These are phyloP conservation scores for Serpula lacrymans DNA, from an alignment of 768 basidiomycete species.

Conservation along the genomic window DNA sequence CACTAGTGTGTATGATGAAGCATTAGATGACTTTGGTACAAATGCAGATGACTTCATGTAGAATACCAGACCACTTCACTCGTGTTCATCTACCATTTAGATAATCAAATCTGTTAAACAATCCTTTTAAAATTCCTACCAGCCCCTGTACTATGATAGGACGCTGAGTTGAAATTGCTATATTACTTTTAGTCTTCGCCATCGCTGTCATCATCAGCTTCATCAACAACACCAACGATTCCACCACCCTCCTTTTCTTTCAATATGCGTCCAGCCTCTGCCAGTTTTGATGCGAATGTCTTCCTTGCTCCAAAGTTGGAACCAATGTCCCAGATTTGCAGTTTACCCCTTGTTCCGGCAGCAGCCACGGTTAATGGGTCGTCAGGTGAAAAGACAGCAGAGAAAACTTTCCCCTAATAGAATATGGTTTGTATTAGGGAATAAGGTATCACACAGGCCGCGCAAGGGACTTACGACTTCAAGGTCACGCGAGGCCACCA, in stretches of 20 bases:
- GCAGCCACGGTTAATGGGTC: slow-evolving; percentile 92
- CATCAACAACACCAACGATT: slow-evolving; percentile 64
- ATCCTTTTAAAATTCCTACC: too few relatives aligned
- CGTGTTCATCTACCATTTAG: too few relatives aligned
- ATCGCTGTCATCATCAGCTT: slow-evolving; percentile 69
- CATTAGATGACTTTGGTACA: slow-evolving; percentile 82
- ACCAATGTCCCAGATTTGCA: slow-evolving; percentile 95
- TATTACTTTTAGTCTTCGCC: slow-evolving; percentile 43
- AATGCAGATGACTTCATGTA: slow-evolving; percentile 90
- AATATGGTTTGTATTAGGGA: not conserved
- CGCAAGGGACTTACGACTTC: slow-evolving; percentile 64
- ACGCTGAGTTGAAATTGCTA: too few relatives aligned
- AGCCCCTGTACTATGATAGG: too few relatives aligned
- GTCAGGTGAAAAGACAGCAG: slow-evolving; percentile 87
- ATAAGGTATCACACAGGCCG: slow-evolving; percentile 1
- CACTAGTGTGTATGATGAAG: slow-evolving; percentile 80
- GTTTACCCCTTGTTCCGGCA: slow-evolving; percentile 88
- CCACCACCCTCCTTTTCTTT: slow-evolving; percentile 65
- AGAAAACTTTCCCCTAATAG: slow-evolving; percentile 92
- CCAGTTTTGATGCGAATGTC: slow-evolving; percentile 76
- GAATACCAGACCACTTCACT: too few relatives aligned
- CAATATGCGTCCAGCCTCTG: slow-evolving; percentile 63
- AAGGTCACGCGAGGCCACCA: slow-evolving; percentile 85
- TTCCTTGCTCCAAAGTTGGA: slow-evolving; percentile 80
- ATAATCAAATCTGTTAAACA: too few relatives aligned